Evolutionary conservation across 192 early-diverging fungal genomes (phyloP).

Genomic region (Oehlia diaphana): DNA sequence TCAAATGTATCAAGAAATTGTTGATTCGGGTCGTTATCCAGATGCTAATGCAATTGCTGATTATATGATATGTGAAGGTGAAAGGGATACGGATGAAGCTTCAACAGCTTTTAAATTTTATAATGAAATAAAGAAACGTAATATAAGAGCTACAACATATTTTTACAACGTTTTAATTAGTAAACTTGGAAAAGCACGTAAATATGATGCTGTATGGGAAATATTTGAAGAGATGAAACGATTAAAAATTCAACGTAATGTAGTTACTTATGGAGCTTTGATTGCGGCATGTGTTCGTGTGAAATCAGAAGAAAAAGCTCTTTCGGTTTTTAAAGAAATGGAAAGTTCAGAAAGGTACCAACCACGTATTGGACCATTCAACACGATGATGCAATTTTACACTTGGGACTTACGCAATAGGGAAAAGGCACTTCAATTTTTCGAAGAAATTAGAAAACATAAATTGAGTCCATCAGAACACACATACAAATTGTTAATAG

Average conservation of each 20-base stretch:
- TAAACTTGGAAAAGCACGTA: constrained; percentile 60
- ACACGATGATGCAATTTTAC: constrained; percentile 66
- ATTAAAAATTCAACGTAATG: constrained; percentile 48
- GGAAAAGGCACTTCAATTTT: constrained; percentile 48
- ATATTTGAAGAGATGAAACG: constrained; percentile 59
- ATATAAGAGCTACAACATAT: constrained; percentile 54
- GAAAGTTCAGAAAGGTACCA: constrained; percentile 43
- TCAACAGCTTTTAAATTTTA: constrained; percentile 53
- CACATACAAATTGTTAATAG: constrained; percentile 58
- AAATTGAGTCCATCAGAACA: constrained; percentile 52
- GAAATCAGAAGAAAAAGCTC: constrained; percentile 51
- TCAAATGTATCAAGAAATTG: constrained; percentile 45
- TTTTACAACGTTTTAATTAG: constrained; percentile 64
- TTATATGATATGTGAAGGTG: constrained; percentile 49
- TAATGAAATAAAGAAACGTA: constrained; percentile 54
- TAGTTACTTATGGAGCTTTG: constrained; percentile 57
- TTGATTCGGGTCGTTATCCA: constrained; percentile 42
- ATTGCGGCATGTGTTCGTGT: constrained; percentile 58
- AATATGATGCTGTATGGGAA: constrained; percentile 48
- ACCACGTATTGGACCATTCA: constrained; percentile 54
- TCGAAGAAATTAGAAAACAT: constrained; percentile 41
- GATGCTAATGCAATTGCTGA: constrained; percentile 57
- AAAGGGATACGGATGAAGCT: constrained; percentile 52
- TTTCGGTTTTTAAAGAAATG: constrained; percentile 51
- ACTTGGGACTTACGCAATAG: constrained; percentile 55